phyloP scores from a whole-genome alignment of 305 asterid species.

The Caryopteris hybrid region DNA sequence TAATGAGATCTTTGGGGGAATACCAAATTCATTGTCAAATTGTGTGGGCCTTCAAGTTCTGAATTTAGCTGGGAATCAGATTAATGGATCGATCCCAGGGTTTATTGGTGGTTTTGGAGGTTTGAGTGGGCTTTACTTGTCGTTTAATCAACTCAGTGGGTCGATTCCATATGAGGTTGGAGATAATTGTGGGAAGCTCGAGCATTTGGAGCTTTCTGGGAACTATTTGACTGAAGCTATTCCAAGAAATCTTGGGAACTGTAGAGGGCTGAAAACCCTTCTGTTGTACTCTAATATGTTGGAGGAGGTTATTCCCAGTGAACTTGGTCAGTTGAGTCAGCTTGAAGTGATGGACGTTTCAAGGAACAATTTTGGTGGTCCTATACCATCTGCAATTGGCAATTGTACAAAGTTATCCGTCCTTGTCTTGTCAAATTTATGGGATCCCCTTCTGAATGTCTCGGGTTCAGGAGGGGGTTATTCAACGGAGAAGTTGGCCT shows the following conservation, averaged over 20 bases:
- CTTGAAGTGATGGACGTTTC: constrained; percentile 79
- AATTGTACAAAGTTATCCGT: constrained; percentile 58
- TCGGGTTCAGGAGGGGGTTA: constrained; percentile 26
- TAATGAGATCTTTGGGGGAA: constrained; percentile 49
- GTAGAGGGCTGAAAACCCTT: constrained; percentile 49
- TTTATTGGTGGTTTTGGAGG: constrained; percentile 46
- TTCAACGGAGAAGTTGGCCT: constrained; percentile 26
- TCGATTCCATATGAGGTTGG: constrained; percentile 60
- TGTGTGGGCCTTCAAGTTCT: constrained; percentile 44
- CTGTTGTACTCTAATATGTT: constrained; percentile 65
- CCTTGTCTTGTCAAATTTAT: constrained; percentile 68
- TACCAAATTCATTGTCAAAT: constrained; percentile 49
- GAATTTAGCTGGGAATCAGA: constrained; percentile 71
- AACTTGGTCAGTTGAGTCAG: constrained; percentile 58
- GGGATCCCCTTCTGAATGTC: constrained; percentile 61
- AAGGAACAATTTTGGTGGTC: constrained; percentile 70
- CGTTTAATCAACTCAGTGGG: constrained; percentile 63
- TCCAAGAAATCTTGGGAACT: constrained; percentile 59
- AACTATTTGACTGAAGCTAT: constrained; percentile 49
- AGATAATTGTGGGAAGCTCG: constrained; percentile 56
- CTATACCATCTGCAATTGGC: constrained; percentile 56
- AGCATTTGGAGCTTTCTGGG: constrained; percentile 72
- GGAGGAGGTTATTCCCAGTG: constrained; percentile 60
- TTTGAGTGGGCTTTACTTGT: constrained; percentile 65
- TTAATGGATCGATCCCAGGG: constrained; percentile 55